These are phyloP conservation scores for Candida ponderosae DNA, from an alignment of 805 yeast species.

Conservation along the genomic window DNA sequence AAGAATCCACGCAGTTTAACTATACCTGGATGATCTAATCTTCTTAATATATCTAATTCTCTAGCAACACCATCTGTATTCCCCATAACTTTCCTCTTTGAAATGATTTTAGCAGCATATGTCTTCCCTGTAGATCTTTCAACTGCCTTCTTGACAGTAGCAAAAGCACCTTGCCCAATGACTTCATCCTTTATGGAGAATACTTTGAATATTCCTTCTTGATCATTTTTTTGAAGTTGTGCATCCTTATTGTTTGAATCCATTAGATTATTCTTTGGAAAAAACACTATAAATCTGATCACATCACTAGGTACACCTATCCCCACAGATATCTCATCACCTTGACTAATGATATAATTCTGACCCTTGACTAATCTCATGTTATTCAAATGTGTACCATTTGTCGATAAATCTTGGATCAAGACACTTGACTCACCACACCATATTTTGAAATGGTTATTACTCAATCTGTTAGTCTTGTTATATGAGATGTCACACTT, in stretches of 20 bases:
- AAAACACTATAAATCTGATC: conserved; percentile 37
- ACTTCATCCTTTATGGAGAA: conserved; percentile 78
- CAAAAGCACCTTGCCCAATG: conserved; percentile 98
- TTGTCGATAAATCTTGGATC: conserved; percentile 67
- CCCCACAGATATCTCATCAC: conserved; percentile 91
- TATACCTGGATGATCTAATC: conserved; percentile 77
- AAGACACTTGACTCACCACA: conserved; percentile 45
- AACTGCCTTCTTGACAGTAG: conserved; percentile 86
- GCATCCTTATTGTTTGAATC: conserved; percentile 8
- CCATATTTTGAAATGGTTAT: conserved; percentile 68
- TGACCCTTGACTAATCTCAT: conserved; percentile 64
- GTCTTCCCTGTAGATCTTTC: conserved; percentile 80
- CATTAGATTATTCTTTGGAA: conserved; percentile 16
- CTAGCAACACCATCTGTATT: conserved; percentile 77
- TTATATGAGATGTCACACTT: conserved; percentile 57
- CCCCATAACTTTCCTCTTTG: conserved; percentile 71
- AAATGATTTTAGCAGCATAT: conserved; percentile 86
- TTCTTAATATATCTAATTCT: conserved; percentile 73
- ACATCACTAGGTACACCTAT: conserved; percentile 72
- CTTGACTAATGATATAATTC: conserved; percentile 78
- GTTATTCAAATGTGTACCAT: conserved; percentile 86
- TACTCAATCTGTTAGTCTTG: conserved; percentile 61
- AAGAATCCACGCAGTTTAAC: conserved; percentile 77
- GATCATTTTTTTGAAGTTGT: not conserved
- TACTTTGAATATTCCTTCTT: conserved; percentile 50